Base-by-base conservation (phyloP, 306 rosid species). In the Arachis hypogaea region DNA sequence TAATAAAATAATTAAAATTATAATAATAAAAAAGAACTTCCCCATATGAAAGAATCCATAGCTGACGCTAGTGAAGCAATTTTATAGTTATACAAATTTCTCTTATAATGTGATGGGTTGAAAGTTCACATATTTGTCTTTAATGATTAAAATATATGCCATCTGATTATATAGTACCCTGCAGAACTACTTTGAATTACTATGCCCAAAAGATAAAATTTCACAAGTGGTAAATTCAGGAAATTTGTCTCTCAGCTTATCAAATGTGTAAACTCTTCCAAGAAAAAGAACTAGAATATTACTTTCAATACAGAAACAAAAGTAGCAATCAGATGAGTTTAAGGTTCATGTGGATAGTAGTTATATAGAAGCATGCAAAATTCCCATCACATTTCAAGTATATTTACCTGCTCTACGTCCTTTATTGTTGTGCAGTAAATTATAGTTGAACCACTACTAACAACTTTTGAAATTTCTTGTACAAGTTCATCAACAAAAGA, bases 351-450 rank as follows among this genome's bases (percentile, higher is more conserved):
- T 54, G 78, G 40, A 40, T 42, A 69, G 42, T 7, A 43, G n/a
- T 43, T 62, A 62, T 29, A 49, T 12, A 43, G 64, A 36, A 65
- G 56, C 57, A 74, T 44, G 45, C 52, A 43, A 63, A 73, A 72
- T 76, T 69, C 59, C 66, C 14, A 22, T 51, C 41, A 73, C 47
- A 74, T 78, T 73, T 54, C 46, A n/a, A 70, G 76, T 74, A 66
- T 51, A 62, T 56, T 56, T 77, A 88, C 98, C 98, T 85, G 95
- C 72, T 90, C 90, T 36, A 90, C 98, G 73, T 90, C 96, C 81
- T 85, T 93, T 75, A 90, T 83, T 79, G 96, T 90, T 42, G 93
- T 93, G 88, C 98, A 90, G 85, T 90, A 93, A 63, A 93, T 81
- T 63, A 93, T 88, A 59, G 95, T 93, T 66, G 98, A 90, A 84